Base-by-base conservation (phyloP, 768 basidiomycete species). In the Lyophyllum semitale region DNA sequence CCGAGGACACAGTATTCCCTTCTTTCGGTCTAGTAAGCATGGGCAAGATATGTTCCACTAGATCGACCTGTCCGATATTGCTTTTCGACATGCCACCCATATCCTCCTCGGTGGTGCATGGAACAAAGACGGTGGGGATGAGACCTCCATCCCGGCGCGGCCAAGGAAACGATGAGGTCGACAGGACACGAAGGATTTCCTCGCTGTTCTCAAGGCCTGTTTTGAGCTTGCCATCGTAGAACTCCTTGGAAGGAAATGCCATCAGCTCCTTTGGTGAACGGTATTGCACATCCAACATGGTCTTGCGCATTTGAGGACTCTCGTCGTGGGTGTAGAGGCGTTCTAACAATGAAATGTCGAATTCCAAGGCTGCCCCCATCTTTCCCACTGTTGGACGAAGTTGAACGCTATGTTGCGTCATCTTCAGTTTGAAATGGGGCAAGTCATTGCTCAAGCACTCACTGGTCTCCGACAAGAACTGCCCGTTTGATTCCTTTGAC, bases 401-500 rank as follows among this genome's bases (percentile, higher is more conserved):
- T 64, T 89, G 87, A 22, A 87, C 85, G 54, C 87, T 89, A 54
- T 13, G 11, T 5, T 13, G 3, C 1, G 25, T 58, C 30, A 54
- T 48, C 18, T 17, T 11, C 37, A 9, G 15, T 35, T 38, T 3
- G 17, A 15, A 13, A 25, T n/a, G 11, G 3, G 33, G 33, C 8
- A 46, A 20, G 30, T n/a, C 30, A 46, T 11, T 3, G 13, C 23
- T 25, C 8, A 45, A n/a, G 20, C 15, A 73, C 84, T 72, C 60
- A 89, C 87, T 88, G 87, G 60, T 88, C 85, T 9, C 87, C 87
- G 4, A 88, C 87, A 12, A 89, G 69, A 5, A 88, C 77, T 0
- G 82, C 85, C 45, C 77, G 70, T 45, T 70, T 67, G 41, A 82
- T 78, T 2, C 84, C 86, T 63, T 88, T 88, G 9, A 87, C 84